Base-by-base conservation (phyloP, 768 basidiomycete species). In the Ramaria sp. region DNA sequence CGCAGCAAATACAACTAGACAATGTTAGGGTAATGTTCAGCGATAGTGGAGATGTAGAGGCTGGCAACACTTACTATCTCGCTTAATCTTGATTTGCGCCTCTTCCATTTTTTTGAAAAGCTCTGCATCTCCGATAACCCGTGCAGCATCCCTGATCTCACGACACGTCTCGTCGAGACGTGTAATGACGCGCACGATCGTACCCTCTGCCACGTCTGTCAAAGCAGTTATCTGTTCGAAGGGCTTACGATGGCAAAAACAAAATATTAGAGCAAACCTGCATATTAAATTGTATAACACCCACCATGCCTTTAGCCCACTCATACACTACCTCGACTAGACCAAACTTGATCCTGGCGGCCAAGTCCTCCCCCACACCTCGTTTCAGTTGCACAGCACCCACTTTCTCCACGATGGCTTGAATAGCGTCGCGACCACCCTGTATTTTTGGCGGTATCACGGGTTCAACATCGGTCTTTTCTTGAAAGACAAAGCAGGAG, bases 101-200 rank as follows among this genome's bases (percentile, higher is more conserved):
- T 92, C 90, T 65, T 97, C 95, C 93, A 98, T 96, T 69, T 98
- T 98, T 70, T 88, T 88, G 78, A 97, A 96, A 41, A 99, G 70
- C 51, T 90, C 92, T 22, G 87, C 86, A 69, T 98, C 96, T 2
- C 96, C 96, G 53, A 98, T 96, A 39, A 98, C 94, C 34, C 96
- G 80, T 7, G 96, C 96, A 2, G 95, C 95, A 69, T 99, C 96
- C 63, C 95, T 72, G 5, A 99, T 93, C 70, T 99, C 96, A 48
- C 94, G 76, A 68, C 96, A 98, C 0, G 93, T 95, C 71, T 98
- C 95, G 65, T 99, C 96, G 51, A 98, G 72, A 10, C 96, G 82
- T 2, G 91, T 97, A 66, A 99, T 97, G 54, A 91, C 88, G 47
- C 96, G 82, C 13, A 99, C 96, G 60, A 99, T 93, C 0, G 94